Evolutionary conservation across 2,329 filamentous ascomycete species (phyloP), one percentile per base, ranked within the genome.

Genomic region (Monilinia vaccinii-corymbosi): DNA sequence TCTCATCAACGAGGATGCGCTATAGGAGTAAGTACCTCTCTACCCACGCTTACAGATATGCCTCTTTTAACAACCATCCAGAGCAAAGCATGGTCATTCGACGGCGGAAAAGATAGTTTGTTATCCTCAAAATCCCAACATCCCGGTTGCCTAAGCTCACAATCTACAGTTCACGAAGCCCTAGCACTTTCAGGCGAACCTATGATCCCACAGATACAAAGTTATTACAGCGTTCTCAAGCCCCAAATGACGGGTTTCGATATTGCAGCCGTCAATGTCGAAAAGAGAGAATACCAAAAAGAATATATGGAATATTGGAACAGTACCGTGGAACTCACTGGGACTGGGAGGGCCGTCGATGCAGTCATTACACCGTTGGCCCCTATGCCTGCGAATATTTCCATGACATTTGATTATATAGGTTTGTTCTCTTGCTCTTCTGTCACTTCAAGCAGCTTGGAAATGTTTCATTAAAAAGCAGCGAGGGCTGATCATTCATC

Each of bases 141-240:
- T 32, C 13, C 4, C 21, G 14, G 13, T 18, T 52, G 13, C 16
- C 4, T 3, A 11, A n/a, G 25, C 51, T 63, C 25, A 61, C 48
- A 50, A 2, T 3, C 1, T 10, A 2, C 31, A 69, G 71, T 81
- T 2, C 75, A 76, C n/a, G 66, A 72, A 2, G 76, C 80, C 14
- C 76, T 85, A 21, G 73, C 64, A 0, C 73, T 82, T 0, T 82
- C 82, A 0, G 83, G 82, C 1, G 84, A 87, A 65, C 74, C 77
- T 0, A 68, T 79, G 23, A 60, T 62, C 6, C 52, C 59, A 16
- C 64, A 64, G 52, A 61, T 71, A 16, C 13, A 55, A 23, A 31
- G 58, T 8, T 23, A 56, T 9, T 71, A 66, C 56, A 65, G 64
- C 14, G 63, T 67, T 2, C 61, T 74, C 1, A 73, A 78, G 60